Evolutionary conservation across 108 stramenopile genomes (phyloP), one percentile per base, ranked within the genome.

Genomic region (Schizochytrium sp.): DNA sequence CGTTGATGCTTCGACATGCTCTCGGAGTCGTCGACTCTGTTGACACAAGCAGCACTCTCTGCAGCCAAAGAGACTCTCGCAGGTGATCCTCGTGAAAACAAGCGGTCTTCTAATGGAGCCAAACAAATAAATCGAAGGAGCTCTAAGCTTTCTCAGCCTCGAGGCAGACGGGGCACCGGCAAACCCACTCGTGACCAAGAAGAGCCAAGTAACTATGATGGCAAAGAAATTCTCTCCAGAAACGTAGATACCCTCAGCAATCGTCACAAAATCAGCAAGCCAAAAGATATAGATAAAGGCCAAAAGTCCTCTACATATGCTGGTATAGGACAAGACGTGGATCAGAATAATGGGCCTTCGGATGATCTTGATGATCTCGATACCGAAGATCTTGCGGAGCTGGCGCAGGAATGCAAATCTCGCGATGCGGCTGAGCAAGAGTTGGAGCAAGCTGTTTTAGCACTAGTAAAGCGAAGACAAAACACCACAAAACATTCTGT

Each of bases 21-120:
- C 42, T 38, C 12, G 64, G 44, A 44, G 64, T 28, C 64, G 64
- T 28, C 28, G 28, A 28, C 28, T 28, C 7, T 69, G 64, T 44
- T 69, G 64, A 38, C 64, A 5, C 12, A 69, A 44, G 64, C 64
- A 44, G 64, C 64, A 44, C 64, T 69, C 64, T 69, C 64, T 7
- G 64, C 64, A 15, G 64, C 64, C 0, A 28, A 38, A 7, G 64
- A 69, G 12, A 69, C 64, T 38, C 64, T 69, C 64, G 12, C 7
- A 44, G 64, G 12, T 7, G 64, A 69, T 38, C 42, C 64, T 38
- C 64, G 2, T 8, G 59, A n/a, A 17, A n/a, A 60, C 17, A 60
- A 60, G 59, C 19, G 17, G 19, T n/a, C 17, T n/a, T 17, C 28
- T 60, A 17, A n/a, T n/a, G 19, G 59, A 60, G 59, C 59, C 59